Evolutionary conservation across 2,329 filamentous ascomycete species (phyloP).

Genomic region (Cladosporium sp.): DNA sequence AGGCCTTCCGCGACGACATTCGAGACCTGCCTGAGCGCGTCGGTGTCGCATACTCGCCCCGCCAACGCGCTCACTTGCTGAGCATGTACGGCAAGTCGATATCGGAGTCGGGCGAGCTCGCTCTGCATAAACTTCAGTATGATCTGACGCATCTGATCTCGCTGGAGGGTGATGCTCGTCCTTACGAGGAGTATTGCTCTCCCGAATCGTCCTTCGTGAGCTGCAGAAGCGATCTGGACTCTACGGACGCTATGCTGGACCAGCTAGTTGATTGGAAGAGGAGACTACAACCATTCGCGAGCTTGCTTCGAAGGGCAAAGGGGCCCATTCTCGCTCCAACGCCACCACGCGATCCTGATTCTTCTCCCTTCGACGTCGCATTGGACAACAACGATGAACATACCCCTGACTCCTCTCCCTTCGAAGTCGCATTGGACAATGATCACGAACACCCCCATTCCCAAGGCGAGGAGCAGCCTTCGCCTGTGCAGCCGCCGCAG

Average conservation of each 20-base stretch:
- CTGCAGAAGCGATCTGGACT: neutral
- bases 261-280: neutral
- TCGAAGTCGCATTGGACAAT: no score
- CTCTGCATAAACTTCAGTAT: neutral
- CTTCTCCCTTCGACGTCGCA: neutral
- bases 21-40: neutral
- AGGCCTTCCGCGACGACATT: neutral
- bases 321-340: neutral
- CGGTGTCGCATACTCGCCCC: neutral
- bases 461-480: no score
- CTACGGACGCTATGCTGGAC: neutral
- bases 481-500: no score
- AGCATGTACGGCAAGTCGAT: neutral
- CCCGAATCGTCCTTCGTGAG: neutral
- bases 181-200: neutral
- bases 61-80: neutral
- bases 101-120: neutral
- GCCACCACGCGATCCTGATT: neutral
- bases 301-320: neutral
- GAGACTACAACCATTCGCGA: neutral
- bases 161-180: neutral
- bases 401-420: neutral
- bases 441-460: no score
- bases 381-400: neutral
- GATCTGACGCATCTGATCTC: neutral